Evolutionary conservation across 2,329 filamentous ascomycete species (phyloP).

Genomic region (Pleomassaria siparia): DNA sequence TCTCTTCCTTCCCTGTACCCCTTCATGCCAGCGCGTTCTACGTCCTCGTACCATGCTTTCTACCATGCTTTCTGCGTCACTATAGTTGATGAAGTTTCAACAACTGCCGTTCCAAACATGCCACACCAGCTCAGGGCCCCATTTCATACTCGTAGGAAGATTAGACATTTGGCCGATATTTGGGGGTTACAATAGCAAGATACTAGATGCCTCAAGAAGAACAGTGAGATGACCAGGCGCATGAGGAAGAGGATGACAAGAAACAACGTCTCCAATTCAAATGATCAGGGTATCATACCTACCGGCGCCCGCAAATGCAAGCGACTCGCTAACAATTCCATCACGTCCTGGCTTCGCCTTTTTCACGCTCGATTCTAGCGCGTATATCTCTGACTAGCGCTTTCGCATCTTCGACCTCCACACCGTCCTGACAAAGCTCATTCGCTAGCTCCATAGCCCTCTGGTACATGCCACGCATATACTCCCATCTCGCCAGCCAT

Average conservation of each 20-base stretch:
- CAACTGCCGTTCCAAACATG: no score
- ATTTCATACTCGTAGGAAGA: no score
- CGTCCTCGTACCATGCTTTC: no score
- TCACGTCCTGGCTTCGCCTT: slow-evolving; percentile 14
- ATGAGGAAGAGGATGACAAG: neutral
- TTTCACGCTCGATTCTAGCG: slow-evolving; percentile 64
- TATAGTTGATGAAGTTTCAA: no score
- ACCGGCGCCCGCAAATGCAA: slow-evolving; percentile 6
- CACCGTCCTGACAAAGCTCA: slow-evolving; percentile 92
- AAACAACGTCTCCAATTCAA: slow-evolving; percentile 3
- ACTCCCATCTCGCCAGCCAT: slow-evolving; percentile 86
- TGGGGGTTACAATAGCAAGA: no score
- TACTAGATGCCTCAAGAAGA: no score
- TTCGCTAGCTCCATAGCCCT: slow-evolving; percentile 79
- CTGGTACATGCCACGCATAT: slow-evolving; percentile 72
- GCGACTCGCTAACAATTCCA: neutral
- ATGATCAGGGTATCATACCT: slow-evolving; percentile 15
- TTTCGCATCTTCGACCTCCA: slow-evolving; percentile 96
- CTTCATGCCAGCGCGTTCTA: no score
- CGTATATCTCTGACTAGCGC: slow-evolving; percentile 85
- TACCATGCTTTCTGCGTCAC: no score
- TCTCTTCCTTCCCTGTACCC: no score
- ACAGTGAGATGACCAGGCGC: neutral
- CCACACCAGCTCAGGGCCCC: no score
- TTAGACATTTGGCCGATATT: no score